These are phyloP conservation scores for Arthrocladium fulminans DNA, from an alignment of 2,329 filamentous ascomycete genomes.

Conservation along the genomic window DNA sequence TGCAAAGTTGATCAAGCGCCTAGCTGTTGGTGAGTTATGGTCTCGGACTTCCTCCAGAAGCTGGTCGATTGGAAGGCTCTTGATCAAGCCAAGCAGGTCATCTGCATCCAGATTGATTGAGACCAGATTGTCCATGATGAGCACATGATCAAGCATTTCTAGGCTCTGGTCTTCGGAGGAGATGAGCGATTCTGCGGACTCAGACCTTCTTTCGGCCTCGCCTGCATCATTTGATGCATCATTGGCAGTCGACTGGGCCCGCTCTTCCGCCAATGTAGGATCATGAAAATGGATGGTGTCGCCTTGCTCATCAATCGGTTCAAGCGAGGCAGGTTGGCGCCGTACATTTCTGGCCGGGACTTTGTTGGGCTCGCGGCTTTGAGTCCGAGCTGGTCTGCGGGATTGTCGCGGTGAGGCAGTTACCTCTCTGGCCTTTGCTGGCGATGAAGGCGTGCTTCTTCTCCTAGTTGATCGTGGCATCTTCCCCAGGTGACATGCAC, in stretches of 20 bases:
- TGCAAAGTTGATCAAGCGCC: constrained; percentile 15
- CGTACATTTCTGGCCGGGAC: background rate
- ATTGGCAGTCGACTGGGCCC: background rate
- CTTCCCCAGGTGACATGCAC: too few relatives aligned
- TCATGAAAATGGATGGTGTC: background rate
- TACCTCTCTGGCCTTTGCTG: background rate
- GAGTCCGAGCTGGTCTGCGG: background rate
- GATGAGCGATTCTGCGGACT: background rate
- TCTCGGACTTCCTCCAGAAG: background rate
- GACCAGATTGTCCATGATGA: constrained; percentile 15
- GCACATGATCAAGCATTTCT: constrained; percentile 12
- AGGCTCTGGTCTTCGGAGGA: background rate
- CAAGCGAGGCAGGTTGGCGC: background rate
- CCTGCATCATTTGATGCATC: background rate
- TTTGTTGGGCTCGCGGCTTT: background rate
- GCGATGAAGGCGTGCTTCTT: background rate
- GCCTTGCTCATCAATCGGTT: background rate
- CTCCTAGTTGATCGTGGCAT: background rate
- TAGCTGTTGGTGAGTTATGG: too few relatives aligned
- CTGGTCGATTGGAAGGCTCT: constrained; percentile 1
- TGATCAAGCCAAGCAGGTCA: constrained; percentile 11
- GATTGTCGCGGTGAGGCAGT: background rate
- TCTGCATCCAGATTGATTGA: constrained; percentile 13
- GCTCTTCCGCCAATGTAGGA: too few relatives aligned
- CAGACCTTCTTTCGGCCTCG: background rate